Conservation (phyloP, 2,329 filamentous ascomycete genomes). For the Atkinsonella texensis region DNA sequence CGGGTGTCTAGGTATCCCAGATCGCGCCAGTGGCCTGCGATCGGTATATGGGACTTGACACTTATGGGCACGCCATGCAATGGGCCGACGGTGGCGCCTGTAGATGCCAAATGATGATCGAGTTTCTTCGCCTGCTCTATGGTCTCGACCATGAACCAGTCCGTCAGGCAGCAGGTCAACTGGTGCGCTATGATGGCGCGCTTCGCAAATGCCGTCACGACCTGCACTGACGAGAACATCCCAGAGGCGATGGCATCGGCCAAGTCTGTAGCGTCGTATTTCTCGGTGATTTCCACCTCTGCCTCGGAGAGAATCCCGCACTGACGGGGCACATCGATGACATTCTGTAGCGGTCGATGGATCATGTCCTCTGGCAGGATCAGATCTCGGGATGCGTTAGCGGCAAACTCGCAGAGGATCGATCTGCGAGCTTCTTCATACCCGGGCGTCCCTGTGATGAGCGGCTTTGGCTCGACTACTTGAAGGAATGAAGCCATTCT, state of each 20-base stretch:
- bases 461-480: conserved; percentile 10
- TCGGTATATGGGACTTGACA: no score
- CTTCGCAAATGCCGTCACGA: conserved; percentile 12
- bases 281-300: conserved; percentile 38
- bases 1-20: no score
- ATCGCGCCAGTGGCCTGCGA: no score
- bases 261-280: conserved; percentile 29
- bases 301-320: conserved; percentile 30
- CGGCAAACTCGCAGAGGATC: conserved; percentile 19
- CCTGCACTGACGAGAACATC: conserved; percentile 25
- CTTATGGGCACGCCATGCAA: no score
- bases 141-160: no score
- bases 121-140: no score
- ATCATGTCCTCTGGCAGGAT: conserved; percentile 17
- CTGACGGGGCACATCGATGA: conserved; percentile 21
- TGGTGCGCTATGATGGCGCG: neutral
- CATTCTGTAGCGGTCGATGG: conserved; percentile 17
- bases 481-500: neutral
- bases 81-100: no score
- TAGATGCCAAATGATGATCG: no score
- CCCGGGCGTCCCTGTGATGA: conserved; percentile 12
- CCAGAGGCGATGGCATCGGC: conserved; percentile 24
- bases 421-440: conserved; percentile 11
- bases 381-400: conserved; percentile 19
- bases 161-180: no score